Percentiles rank a stretch among this genome's conserved stretches.
phyloP scores from a whole-genome alignment of 345 rosid genomes.

The Schrenkiella parvula region DNA sequence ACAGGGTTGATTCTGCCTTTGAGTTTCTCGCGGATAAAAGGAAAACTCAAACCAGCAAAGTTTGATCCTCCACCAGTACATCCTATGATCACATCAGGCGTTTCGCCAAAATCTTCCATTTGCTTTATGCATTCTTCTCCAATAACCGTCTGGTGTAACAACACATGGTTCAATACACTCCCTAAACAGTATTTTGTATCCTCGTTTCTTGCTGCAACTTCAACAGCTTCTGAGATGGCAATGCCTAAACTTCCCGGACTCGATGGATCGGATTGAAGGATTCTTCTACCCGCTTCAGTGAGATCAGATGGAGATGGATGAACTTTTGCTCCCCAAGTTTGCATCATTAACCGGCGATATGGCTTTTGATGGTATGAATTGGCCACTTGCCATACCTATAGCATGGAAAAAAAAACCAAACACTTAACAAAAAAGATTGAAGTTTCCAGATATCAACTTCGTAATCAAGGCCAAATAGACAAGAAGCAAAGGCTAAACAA shows the following conservation, averaged over 20 bases:
- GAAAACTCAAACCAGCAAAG: slow-evolving; percentile 89
- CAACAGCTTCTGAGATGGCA: slow-evolving; percentile 96
- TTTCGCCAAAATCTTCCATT: slow-evolving; percentile 80
- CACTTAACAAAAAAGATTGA: neutral
- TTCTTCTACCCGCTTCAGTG: slow-evolving; percentile 67
- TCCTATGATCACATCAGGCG: slow-evolving; percentile 84
- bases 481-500: slow-evolving; percentile 77
- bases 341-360: slow-evolving; percentile 92
- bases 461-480: slow-evolving; percentile 65
- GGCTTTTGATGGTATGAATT: slow-evolving; percentile 94
- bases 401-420: neutral
- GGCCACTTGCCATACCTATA: slow-evolving; percentile 95
- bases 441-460: slow-evolving; percentile 38
- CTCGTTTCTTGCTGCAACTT: slow-evolving; percentile 64
- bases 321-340: slow-evolving; percentile 96
- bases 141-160: slow-evolving; percentile 90
- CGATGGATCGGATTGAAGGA: slow-evolving; percentile 60
- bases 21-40: slow-evolving; percentile 88
- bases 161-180: slow-evolving; percentile 87
- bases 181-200: slow-evolving; percentile 88
- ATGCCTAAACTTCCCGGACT: slow-evolving; percentile 94
- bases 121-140: slow-evolving; percentile 87
- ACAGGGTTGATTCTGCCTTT: slow-evolving; percentile 74
- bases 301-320: slow-evolving; percentile 80
- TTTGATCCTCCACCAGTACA: slow-evolving; percentile 98